Base-by-base conservation (phyloP, 257 asterid genomes). In the Solanum rostratum region DNA sequence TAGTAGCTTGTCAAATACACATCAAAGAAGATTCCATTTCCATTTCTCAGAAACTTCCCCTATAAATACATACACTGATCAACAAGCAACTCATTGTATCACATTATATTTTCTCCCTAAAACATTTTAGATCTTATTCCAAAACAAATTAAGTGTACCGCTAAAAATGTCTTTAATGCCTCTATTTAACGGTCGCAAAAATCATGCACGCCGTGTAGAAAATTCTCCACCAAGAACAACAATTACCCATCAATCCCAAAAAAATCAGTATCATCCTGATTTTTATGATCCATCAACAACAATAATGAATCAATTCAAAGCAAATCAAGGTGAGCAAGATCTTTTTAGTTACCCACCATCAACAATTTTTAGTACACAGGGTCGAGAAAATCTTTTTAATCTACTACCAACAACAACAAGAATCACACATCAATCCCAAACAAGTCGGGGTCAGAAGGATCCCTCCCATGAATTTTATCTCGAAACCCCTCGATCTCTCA, bases 141-240 rank as follows among this genome's bases (percentile, higher is more conserved):
- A 54, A 54, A 54, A 19, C 24, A 19, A 54, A 53, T 53, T 53
- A 19, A 19, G 60, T 54, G n/a, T 54, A 19, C 57, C 3, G 4
- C 73, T 78, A 62, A 19, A 59, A 57, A 89, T 89, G 91, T 84
- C 90, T 27, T 20, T 54, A 68, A 13, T 81, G 1, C 87, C 90
- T 19, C 60, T 30, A 66, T 85, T 82, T 74, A 80, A 70, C 2
- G 83, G 37, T 18, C 85, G 80, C 66, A 86, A 81, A 85, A 83
- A 29, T 37, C 86, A 71, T 66, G 2, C 49, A 73, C 29, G 74
- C 11, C 39, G 14, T 7, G 55, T n/a, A 45, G 65, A 18, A 46
- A 85, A 89, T 41, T 53, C 37, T 24, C 11, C 80, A 0, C 80
- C 55, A n/a, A 1, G 33, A 1, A 41, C 30, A 11, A n/a, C 2